Evolutionary conservation across 805 yeast species (phyloP), one percentile per base, ranked within the genome.

Genomic region (Clavispora santaluciae): DNA sequence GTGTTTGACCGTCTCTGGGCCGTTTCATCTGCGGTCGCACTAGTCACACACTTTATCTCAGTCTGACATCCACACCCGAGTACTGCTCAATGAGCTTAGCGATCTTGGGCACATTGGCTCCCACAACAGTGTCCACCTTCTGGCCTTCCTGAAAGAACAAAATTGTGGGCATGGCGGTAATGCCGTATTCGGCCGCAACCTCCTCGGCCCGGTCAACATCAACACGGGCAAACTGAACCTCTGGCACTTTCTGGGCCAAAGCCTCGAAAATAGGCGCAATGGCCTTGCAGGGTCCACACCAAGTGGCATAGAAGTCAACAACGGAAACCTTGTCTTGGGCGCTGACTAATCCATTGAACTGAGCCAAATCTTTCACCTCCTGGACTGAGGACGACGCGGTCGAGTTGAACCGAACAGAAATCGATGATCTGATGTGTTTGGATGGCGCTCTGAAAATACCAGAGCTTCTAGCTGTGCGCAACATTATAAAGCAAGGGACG

Each of bases 271-370:
- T 58, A 12, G 88, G 88, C 3, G 82, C 70, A 52, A 82, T 73
- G n/a, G 83, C 83, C 51, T 77, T 79, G 53, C 88, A 82, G n/a
- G 88, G 88, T 6, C 83, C 86, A 60, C 88, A 82, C 88, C 88
- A 82, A 9, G 79, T 74, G 23, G 88, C 87, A 59, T 72, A 79
- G 57, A 81, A 82, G 56, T 82, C 87, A 37, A 81, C 74, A 2
- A 81, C 64, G 1, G 81, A 66, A 26, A 76, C 57, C 42, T 74
- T 69, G 25, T 65, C 59, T 28, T 44, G 41, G 44, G 45, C 51
- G 26, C 43, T 48, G 25, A 63, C 48, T 28, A 60, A 53, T 18
- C 48, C 36, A 30, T 41, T 48, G 51, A 64, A 63, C 28, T 63
- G 58, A 13, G 46, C 39, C 45, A 61, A 45, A 40, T 55, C 57